Conservation (phyloP, 78 protist species). For the Bigelowiella natans region DNA sequence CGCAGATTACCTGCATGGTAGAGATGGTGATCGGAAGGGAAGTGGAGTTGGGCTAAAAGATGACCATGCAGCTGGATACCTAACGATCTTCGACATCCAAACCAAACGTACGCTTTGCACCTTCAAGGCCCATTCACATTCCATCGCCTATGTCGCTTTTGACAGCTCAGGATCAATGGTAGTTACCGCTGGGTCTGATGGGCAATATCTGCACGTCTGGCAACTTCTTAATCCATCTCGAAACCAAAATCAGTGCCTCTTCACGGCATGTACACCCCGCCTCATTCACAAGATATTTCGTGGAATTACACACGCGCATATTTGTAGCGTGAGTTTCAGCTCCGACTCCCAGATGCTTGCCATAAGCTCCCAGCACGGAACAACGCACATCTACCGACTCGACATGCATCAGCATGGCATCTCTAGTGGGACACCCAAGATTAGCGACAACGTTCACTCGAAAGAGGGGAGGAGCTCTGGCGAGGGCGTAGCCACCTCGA, state of each 20-base stretch:
- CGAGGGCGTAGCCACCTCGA: not conserved
- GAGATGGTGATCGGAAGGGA: not conserved
- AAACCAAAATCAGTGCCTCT: not conserved
- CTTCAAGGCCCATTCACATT: not conserved
- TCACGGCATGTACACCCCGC: not conserved
- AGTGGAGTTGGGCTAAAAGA: not conserved
- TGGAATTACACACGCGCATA: constrained; percentile 1
- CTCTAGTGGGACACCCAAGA: too few relatives aligned
- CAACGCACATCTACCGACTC: not conserved
- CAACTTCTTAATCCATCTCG: not conserved
- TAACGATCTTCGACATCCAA: not conserved
- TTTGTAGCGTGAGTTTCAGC: not conserved
- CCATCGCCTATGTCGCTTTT: not conserved
- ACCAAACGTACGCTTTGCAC: not conserved
- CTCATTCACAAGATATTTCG: not conserved
- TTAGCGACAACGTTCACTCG: too few relatives aligned
- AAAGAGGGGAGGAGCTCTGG: too few relatives aligned
- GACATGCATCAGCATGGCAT: too few relatives aligned
- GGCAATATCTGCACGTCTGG: not conserved
- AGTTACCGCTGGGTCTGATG: not conserved
- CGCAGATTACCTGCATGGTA: not conserved
- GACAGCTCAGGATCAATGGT: not conserved
- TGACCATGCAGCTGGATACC: too few relatives aligned
- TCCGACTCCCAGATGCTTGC: not conserved
- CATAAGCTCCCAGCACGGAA: not conserved